These are phyloP conservation scores for Pistacia vera DNA, from an alignment of 345 rosid genomes.

Conservation along the genomic window DNA sequence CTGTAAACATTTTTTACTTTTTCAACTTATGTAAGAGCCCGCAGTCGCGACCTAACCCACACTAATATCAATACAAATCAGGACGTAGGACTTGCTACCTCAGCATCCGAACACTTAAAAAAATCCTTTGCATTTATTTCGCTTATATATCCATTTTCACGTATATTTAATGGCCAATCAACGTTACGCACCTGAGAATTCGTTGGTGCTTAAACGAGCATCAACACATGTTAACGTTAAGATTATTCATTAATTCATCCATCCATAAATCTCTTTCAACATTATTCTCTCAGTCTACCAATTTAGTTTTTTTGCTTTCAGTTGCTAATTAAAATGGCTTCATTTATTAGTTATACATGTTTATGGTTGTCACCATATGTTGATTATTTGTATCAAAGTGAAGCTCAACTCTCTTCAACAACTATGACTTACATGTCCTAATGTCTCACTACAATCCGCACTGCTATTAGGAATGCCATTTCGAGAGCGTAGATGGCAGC, in stretches of 20 bases:
- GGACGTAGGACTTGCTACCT: too few relatives aligned
- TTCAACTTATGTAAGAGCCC: too few relatives aligned
- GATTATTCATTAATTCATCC: too few relatives aligned
- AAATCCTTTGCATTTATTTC: too few relatives aligned
- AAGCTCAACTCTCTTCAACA: conserved; percentile 49
- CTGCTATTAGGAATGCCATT: conserved; percentile 7
- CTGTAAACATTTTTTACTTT: too few relatives aligned
- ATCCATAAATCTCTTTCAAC: background rate
- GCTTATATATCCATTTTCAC: too few relatives aligned
- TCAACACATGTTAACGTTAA: background rate
- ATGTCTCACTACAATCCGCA: conserved; percentile 44
- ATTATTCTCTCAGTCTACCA: background rate
- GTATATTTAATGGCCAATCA: too few relatives aligned
- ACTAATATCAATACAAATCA: too few relatives aligned
- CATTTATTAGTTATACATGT: background rate
- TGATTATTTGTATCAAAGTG: background rate
- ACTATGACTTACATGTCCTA: conserved; percentile 53
- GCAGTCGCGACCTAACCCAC: too few relatives aligned
- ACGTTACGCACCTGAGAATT: too few relatives aligned
- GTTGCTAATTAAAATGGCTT: background rate
- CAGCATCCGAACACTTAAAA: too few relatives aligned
- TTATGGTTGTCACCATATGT: background rate
- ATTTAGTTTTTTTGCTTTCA: background rate
- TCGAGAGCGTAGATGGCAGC: conserved; percentile 62
- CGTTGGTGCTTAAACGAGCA: too few relatives aligned